A percentile compares a stretch with the other conserved stretches of the same genome.
These are phyloP conservation scores for Mucor racemosus DNA, from an alignment of 371 early-diverging fungal genomes.

Conservation along the genomic window DNA sequence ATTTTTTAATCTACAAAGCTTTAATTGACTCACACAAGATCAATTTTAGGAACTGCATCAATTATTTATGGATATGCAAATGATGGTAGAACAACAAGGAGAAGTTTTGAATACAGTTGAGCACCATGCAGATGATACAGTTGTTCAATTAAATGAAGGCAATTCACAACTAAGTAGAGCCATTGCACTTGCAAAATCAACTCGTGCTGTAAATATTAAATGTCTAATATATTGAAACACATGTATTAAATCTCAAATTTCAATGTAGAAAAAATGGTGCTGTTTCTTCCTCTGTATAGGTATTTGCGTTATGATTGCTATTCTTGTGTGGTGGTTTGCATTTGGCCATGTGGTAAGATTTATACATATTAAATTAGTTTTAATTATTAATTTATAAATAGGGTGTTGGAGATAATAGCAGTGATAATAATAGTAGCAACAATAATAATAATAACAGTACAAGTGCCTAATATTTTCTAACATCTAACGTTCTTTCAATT, in stretches of 20 bases:
- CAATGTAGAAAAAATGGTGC: slow-evolving; percentile 55
- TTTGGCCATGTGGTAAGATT: slow-evolving; percentile 32
- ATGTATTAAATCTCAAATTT: background rate
- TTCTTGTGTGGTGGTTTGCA: slow-evolving; percentile 46
- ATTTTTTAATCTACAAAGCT: slow-evolving; percentile 28
- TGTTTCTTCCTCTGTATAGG: slow-evolving; percentile 51
- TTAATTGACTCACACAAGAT: slow-evolving; percentile 14
- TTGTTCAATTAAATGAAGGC: slow-evolving; percentile 65
- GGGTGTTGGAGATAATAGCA: background rate
- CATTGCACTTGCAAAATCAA: slow-evolving; percentile 64
- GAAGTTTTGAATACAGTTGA: slow-evolving; percentile 73
- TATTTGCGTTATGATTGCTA: slow-evolving; percentile 46
- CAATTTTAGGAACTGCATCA: slow-evolving; percentile 71
- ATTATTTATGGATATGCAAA: slow-evolving; percentile 85
- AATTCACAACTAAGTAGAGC: slow-evolving; percentile 69
- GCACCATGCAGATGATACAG: slow-evolving; percentile 61
- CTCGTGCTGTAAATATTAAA: slow-evolving; percentile 51
- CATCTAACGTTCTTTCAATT: no score
- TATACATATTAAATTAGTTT: background rate
- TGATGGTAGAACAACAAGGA: slow-evolving; percentile 79
- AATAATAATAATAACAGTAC: background rate
- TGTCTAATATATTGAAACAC: slow-evolving; percentile 2
- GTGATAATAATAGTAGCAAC: background rate
- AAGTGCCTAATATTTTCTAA: no score
- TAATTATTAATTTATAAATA: background rate